Percentiles rank a stretch among this genome's conserved stretches.
phyloP scores from a whole-genome alignment of 2,329 filamentous ascomycete genomes.

The Botrytis cinerea region DNA sequence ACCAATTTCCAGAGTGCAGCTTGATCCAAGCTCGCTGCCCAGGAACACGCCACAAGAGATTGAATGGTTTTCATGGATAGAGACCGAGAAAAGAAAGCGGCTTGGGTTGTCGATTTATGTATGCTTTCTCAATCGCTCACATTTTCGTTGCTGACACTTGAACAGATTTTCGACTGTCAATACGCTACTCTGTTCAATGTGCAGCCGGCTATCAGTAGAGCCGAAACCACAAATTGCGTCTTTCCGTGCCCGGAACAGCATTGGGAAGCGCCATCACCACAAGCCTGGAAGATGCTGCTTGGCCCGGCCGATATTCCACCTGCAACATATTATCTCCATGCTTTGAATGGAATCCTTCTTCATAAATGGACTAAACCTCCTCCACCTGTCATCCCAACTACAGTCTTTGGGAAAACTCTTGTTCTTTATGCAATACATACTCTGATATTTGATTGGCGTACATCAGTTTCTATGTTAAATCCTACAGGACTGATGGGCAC shows the following conservation, averaged over 20 bases:
- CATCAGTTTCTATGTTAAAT: conserved; percentile 38
- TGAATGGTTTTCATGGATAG: conserved; percentile 38
- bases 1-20: conserved; percentile 29
- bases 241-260: conserved; percentile 37
- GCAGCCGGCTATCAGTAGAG: conserved; percentile 38
- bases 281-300: conserved; percentile 35
- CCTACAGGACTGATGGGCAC: conserved; percentile 38
- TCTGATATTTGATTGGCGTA: conserved; percentile 40
- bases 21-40: conserved; percentile 29
- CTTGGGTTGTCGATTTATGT: conserved; percentile 39
- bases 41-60: conserved; percentile 29
- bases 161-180: conserved; percentile 38
- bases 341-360: conserved; percentile 37
- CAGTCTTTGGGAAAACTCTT: conserved; percentile 36
- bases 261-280: conserved; percentile 34
- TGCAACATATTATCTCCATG: conserved; percentile 36
- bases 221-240: conserved; percentile 39
- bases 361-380: conserved; percentile 38
- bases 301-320: conserved; percentile 32
- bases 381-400: conserved; percentile 32
- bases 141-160: not conserved
- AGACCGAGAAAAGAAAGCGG: conserved; percentile 38
- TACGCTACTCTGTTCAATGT: conserved; percentile 39
- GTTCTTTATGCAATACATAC: conserved; percentile 39
- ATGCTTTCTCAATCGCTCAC: conserved; percentile 14